These are phyloP conservation scores for Solanum gandarillasii DNA, from an alignment of 257 asterid genomes.

Conservation along the genomic window DNA sequence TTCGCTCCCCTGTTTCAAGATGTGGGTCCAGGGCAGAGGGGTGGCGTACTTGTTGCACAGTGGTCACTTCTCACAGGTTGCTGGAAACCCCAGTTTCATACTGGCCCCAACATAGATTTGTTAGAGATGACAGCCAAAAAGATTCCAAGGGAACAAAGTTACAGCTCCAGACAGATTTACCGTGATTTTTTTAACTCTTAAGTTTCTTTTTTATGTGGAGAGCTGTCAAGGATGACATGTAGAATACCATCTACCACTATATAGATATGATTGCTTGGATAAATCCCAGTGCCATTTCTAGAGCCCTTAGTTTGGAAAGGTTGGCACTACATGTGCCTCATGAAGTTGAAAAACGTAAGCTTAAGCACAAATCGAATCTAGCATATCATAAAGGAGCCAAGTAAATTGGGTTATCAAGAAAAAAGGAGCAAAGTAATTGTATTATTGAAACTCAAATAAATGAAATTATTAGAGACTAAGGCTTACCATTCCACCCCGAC, in stretches of 20 bases:
- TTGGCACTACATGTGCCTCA: background rate
- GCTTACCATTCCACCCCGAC: conserved; percentile 61
- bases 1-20: background rate
- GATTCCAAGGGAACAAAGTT: background rate
- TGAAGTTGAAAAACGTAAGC: background rate
- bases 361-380: background rate
- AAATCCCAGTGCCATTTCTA: background rate
- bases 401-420: background rate
- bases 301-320: background rate
- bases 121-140: background rate
- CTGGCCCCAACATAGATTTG: background rate
- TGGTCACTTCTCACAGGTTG: background rate
- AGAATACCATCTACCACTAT: background rate
- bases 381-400: background rate
- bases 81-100: background rate
- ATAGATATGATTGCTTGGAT: background rate
- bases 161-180: background rate
- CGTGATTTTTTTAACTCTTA: background rate
- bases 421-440: background rate
- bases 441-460: background rate
- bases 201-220: background rate
- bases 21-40: background rate
- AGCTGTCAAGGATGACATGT: background rate
- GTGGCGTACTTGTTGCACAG: background rate
- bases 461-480: conserved; percentile 4